Evolutionary conservation across 2,329 filamentous ascomycete species (phyloP).

Genomic region (Hypoxylon sp.): DNA sequence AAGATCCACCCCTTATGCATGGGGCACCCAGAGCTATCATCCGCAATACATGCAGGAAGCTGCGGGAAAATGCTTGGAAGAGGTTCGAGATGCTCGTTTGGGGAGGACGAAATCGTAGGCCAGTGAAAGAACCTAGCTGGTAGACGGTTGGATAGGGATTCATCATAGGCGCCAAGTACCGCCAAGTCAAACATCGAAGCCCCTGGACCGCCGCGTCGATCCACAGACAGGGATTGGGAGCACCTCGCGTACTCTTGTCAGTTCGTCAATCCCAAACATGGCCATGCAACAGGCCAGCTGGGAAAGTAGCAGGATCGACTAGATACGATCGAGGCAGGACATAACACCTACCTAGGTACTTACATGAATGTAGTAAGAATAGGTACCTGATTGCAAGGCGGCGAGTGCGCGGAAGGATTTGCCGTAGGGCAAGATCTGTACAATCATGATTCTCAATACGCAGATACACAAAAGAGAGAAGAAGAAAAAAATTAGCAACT

Average conservation of each 20-base stretch:
- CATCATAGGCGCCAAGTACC: conserved; percentile 43
- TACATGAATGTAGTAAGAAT: too few relatives aligned
- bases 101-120: conserved; percentile 28
- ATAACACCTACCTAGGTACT: too few relatives aligned
- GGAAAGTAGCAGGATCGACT: conserved; percentile 45
- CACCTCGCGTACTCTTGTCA: conserved; percentile 32
- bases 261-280: conserved; percentile 37
- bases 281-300: conserved; percentile 44
- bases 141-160: conserved; percentile 23
- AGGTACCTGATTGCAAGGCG: conserved; percentile 2
- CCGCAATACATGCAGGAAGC: conserved; percentile 25
- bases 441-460: conserved; percentile 13
- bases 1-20: conserved; percentile 38
- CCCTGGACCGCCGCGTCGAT: conserved; percentile 44
- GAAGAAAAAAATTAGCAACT: not conserved
- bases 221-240: conserved; percentile 38
- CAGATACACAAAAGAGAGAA: conserved; percentile 11
- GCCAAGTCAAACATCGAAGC: conserved; percentile 46
- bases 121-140: conserved; percentile 28
- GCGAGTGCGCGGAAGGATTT: conserved; percentile 12
- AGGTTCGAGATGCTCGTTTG: conserved; percentile 36
- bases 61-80: conserved; percentile 21
- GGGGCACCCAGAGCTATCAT: conserved; percentile 25
- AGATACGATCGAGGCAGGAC: conserved; percentile 19
- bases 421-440: conserved; percentile 12